These are phyloP conservation scores for Globisporangium nagaii DNA, from an alignment of 352 stramenopile species.

Conservation along the genomic window DNA sequence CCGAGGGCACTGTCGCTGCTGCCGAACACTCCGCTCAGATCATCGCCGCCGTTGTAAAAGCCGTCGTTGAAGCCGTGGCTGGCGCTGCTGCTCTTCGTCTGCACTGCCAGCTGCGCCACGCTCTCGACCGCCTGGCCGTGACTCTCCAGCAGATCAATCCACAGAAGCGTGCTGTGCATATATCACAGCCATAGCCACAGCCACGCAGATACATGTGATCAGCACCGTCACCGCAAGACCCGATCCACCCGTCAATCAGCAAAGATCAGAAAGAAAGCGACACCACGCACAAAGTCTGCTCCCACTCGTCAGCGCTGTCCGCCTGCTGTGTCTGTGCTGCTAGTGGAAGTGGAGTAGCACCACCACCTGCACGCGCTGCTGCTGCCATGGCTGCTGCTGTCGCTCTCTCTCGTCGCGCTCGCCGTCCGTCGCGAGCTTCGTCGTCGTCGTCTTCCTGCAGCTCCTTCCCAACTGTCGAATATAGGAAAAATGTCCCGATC, in stretches of 20 bases:
- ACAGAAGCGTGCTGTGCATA: constrained; percentile 4
- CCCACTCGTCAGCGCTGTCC: background rate
- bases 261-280: background rate
- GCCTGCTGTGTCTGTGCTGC: background rate
- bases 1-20: background rate
- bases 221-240: background rate
- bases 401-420: too few species aligned
- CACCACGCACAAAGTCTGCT: background rate
- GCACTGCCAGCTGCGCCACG: background rate
- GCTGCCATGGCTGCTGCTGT: background rate
- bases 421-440: too few species aligned
- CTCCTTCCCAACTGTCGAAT: too few species aligned
- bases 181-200: background rate
- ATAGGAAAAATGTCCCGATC: too few species aligned
- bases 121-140: background rate
- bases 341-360: background rate
- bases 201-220: background rate
- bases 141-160: constrained; percentile 13
- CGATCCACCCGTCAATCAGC: too few species aligned
- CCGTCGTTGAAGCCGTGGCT: background rate
- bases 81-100: background rate
- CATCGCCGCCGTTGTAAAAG: background rate
- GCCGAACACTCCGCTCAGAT: background rate
- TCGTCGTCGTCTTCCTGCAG: background rate
- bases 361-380: background rate